Evolutionary conservation across 1,284 basidiomycete genomes (phyloP).

Genomic region (Heterobasidion annosum): DNA sequence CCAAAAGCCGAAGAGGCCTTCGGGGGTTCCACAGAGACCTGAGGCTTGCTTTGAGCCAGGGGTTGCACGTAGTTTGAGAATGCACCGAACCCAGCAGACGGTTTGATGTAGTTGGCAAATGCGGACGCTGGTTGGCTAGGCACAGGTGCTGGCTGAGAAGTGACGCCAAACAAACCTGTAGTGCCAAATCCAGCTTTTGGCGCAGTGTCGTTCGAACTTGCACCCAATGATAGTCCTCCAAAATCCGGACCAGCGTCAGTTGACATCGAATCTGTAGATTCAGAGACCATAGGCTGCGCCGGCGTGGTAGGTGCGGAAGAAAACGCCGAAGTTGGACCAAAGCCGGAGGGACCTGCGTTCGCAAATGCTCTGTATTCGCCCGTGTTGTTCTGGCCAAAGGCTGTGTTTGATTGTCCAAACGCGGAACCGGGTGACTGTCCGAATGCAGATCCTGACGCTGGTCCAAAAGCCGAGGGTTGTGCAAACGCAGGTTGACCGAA

Average conservation of each 20-base stretch:
- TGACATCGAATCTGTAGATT: slow-evolving; percentile 2
- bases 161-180: slow-evolving; percentile 12
- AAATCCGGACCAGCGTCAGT: not conserved
- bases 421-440: not conserved
- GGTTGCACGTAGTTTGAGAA: slow-evolving; percentile 20
- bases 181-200: slow-evolving; percentile 5
- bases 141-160: slow-evolving; percentile 14
- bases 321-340: not conserved
- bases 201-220: not conserved
- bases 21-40: slow-evolving; percentile 7
- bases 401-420: not conserved
- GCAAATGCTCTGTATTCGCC: not conserved
- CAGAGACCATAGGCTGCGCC: not conserved
- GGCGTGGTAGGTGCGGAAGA: slow-evolving; percentile 3
- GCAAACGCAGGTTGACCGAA: slow-evolving; percentile 8
- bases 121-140: not conserved
- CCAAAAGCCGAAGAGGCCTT: slow-evolving; percentile 16
- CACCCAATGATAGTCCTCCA: slow-evolving; percentile 1
- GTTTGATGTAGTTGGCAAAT: not conserved
- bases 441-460: not conserved
- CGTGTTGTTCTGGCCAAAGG: not conserved
- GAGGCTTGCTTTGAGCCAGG: slow-evolving; percentile 10
- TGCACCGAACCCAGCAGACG: slow-evolving; percentile 27
- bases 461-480: not conserved
- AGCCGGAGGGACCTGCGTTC: not conserved